Evolutionary conservation across 2,329 filamentous ascomycete genomes (phyloP), one percentile per base, ranked within the genome.

Genomic region (Alternaria triticina): DNA sequence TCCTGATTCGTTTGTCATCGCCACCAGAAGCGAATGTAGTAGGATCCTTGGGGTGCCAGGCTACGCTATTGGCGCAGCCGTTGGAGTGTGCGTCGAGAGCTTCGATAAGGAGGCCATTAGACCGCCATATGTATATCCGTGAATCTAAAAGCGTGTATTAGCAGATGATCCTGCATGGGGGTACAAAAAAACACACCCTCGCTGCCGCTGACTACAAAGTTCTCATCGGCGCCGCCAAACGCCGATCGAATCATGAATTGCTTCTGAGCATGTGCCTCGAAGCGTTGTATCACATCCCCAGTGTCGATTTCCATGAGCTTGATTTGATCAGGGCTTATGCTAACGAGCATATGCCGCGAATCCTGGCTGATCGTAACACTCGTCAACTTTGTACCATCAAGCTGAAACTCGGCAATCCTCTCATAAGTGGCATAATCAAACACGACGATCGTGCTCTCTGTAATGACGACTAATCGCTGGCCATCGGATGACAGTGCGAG

Each of bases 151-250:
- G 13, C 11, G 15, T 27, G 13, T 40, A n/a, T 65, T 51, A 67
- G 61, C 23, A 17, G 6, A 43, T 44, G 22, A 25, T 20, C 28
- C 4, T 40, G 7, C 40, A 54, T 2, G 13, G 43, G 12, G 11
- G 15, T 7, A 15, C 10, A 8, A 25, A n/a, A 9, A 10, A 20
- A 68, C 84, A 74, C 82, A 94, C 93, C 91, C 86, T 97, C 94
- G 73, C 94, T 97, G 11, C 96, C 96, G 73, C 92, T 95, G 27
- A 96, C 85, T 10, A 98, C 91, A 78, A 97, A 97, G 77, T 91
- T 94, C 81, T 97, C 94, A 62, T 92, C 90, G 1, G 95, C 94
- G 30, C 96, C 96, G 17, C 96, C 96, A 80, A 97, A 96, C 0
- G 86, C 84, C 72, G 90, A 92, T 54, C 95, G 87, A 62, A 99